Percentiles rank a stretch among this genome's conserved stretches.
phyloP scores from a whole-genome alignment of 805 yeast species.

The Starmerella floris region DNA sequence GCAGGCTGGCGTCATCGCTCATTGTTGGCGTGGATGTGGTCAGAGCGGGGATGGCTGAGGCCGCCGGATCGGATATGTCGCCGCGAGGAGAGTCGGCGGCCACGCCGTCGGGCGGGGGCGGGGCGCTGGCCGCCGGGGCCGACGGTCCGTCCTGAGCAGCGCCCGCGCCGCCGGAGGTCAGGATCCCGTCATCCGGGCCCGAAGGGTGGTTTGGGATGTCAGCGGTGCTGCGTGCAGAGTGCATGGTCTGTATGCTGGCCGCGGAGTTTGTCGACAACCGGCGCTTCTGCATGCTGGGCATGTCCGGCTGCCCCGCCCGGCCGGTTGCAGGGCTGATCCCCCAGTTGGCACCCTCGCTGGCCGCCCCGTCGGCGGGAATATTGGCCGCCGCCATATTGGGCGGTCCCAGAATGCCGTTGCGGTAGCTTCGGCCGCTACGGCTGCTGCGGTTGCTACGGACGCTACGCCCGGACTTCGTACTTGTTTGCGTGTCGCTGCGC shows the following conservation, averaged over 20 bases:
- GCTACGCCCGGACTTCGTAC: slow-evolving; percentile 22
- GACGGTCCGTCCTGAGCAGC: background rate
- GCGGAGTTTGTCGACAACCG: slow-evolving; percentile 14
- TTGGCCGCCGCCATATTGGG: background rate
- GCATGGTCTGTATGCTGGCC: slow-evolving; percentile 18
- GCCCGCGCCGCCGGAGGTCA: slow-evolving; percentile 3
- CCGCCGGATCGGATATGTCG: background rate
- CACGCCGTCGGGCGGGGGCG: background rate
- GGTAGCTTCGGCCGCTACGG: slow-evolving; percentile 9
- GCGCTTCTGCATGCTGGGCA: slow-evolving; percentile 1
- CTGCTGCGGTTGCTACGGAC: slow-evolving; percentile 16
- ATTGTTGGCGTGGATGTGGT: background rate
- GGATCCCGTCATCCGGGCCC: background rate
- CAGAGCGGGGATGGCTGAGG: background rate
- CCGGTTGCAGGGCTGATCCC: background rate
- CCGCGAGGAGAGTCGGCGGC: background rate
- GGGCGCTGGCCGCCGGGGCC: background rate
- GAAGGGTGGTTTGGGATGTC: slow-evolving; percentile 3
- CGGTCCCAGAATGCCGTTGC: background rate
- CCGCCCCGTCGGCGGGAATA: background rate
- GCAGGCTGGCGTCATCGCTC: background rate
- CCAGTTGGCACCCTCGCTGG: background rate
- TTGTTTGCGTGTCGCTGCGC: slow-evolving; percentile 33
- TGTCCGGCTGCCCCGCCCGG: background rate
- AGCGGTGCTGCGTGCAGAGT: slow-evolving; percentile 13